Evolutionary conservation across 2,329 filamentous ascomycete species (phyloP).

Genomic region (Penicillium sp.): DNA sequence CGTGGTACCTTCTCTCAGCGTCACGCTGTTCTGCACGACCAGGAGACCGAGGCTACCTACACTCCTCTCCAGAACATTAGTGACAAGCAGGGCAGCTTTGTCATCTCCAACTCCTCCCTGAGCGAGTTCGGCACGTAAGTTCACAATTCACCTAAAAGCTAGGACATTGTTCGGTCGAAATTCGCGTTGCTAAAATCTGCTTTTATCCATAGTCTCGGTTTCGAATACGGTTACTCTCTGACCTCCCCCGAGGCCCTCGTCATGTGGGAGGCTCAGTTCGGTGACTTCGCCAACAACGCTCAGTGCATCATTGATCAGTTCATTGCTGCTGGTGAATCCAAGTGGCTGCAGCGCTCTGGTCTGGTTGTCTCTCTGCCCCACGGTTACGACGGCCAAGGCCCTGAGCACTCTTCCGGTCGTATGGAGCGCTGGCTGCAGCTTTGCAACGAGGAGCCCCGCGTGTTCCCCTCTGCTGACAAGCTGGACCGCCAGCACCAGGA

Average conservation of each 20-base stretch:
- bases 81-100: constrained; percentile 91
- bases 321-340: constrained; percentile 93
- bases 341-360: constrained; percentile 98
- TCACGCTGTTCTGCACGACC: constrained; percentile 95
- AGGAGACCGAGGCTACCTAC: constrained; percentile 90
- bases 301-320: constrained; percentile 99
- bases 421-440: constrained; percentile 97
- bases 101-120: constrained; percentile 93
- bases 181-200: constrained; percentile 59
- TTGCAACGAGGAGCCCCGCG: constrained; percentile 93
- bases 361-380: constrained; percentile 95
- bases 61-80: constrained; percentile 87
- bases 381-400: constrained; percentile 97
- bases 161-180: constrained; percentile 36
- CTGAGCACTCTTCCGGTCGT: constrained; percentile 95
- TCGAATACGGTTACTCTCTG: constrained; percentile 97
- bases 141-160: constrained; percentile 16
- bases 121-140: constrained; percentile 64
- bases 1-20: constrained; percentile 99
- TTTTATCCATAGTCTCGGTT: constrained; percentile 75
- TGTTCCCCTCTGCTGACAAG: constrained; percentile 87
- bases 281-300: constrained; percentile 99
- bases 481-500: constrained; percentile 97
- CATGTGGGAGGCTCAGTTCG: constrained; percentile 99
- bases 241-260: constrained; percentile 96